These are phyloP conservation scores for Ophiostoma triangulosporum DNA, from an alignment of 2,329 filamentous ascomycete species.

Conservation along the genomic window DNA sequence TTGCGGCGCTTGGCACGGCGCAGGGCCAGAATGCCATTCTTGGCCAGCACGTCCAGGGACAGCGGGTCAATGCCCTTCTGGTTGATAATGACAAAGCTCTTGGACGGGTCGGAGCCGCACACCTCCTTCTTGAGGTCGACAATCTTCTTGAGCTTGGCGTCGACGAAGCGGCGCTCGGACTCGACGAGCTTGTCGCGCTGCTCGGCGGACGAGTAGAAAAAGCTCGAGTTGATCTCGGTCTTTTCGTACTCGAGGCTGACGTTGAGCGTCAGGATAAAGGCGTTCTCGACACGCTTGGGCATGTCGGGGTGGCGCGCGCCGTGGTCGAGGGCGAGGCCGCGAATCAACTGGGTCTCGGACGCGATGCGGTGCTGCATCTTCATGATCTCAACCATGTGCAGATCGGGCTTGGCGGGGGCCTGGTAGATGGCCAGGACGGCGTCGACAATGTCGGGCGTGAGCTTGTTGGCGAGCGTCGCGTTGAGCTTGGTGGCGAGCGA, in stretches of 20 bases:
- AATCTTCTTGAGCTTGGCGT: conserved; percentile 93
- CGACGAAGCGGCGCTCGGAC: conserved; percentile 89
- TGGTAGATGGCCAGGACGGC: conserved; percentile 91
- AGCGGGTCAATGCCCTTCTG: conserved; percentile 98
- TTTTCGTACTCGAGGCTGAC: conserved; percentile 98
- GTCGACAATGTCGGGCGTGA: conserved; percentile 92
- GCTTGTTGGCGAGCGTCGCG: conserved; percentile 70
- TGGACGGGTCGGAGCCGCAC: conserved; percentile 82
- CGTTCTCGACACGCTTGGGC: conserved; percentile 93
- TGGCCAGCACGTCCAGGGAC: conserved; percentile 87
- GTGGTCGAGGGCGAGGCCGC: conserved; percentile 84
- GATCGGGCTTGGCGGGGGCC: conserved; percentile 77
- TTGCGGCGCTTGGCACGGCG: conserved; percentile 93
- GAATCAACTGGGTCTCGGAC: conserved; percentile 90
- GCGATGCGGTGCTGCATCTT: conserved; percentile 98
- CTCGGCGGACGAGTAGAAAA: conserved; percentile 96
- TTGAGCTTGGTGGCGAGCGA: conserved; percentile 95
- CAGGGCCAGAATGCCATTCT: conserved; percentile 94
- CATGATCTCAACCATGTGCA: conserved; percentile 99
- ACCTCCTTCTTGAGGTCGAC: conserved; percentile 97
- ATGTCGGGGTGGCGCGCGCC: conserved; percentile 95
- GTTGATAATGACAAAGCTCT: conserved; percentile 96
- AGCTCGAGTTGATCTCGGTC: conserved; percentile 96
- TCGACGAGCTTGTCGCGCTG: conserved; percentile 97
- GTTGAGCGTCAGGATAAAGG: conserved; percentile 87